phyloP scores from a whole-genome alignment of 2,329 filamentous ascomycete genomes.

The Ploettnerulaceae sp. region DNA sequence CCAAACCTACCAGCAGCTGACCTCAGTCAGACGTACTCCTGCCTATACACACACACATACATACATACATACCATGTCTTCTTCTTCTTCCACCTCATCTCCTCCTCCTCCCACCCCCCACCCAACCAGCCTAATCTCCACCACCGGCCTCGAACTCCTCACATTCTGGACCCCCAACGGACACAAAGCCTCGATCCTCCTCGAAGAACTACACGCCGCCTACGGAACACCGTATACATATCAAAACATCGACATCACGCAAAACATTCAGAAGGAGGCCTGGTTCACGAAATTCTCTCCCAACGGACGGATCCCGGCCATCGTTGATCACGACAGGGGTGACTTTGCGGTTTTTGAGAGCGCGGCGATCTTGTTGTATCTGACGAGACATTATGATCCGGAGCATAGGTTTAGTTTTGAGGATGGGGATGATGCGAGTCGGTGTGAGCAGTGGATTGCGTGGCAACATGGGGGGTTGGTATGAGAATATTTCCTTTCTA shows the following conservation, averaged over 20 bases:
- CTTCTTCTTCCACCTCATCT: no score
- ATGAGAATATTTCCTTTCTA: slow-evolving; percentile 5
- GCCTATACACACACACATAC: no score
- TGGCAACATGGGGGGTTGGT: slow-evolving; percentile 47
- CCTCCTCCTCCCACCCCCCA: no score
- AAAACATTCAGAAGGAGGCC: slow-evolving; percentile 62
- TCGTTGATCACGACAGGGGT: slow-evolving; percentile 60
- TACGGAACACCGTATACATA: slow-evolving; percentile 57
- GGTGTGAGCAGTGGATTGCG: slow-evolving; percentile 56
- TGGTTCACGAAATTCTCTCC: slow-evolving; percentile 61
- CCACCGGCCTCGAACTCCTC: slow-evolving; percentile 59
- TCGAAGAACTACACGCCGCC: slow-evolving; percentile 62
- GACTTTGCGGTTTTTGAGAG: slow-evolving; percentile 68
- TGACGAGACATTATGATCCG: slow-evolving; percentile 66
- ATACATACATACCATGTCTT: slow-evolving; percentile 22
- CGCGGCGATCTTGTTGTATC: slow-evolving; percentile 67
- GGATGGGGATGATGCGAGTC: slow-evolving; percentile 41
- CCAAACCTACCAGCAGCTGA: no score
- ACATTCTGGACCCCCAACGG: slow-evolving; percentile 53
- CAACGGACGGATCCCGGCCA: slow-evolving; percentile 61
- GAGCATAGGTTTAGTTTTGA: slow-evolving; percentile 63
- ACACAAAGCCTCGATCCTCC: slow-evolving; percentile 54
- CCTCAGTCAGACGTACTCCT: no score
- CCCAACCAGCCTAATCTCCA: slow-evolving; percentile 55
- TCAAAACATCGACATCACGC: slow-evolving; percentile 53